Evolutionary conservation across 805 yeast genomes (phyloP), one percentile per base, ranked within the genome.

Genomic region (Tetrapisispora taiwanensis): DNA sequence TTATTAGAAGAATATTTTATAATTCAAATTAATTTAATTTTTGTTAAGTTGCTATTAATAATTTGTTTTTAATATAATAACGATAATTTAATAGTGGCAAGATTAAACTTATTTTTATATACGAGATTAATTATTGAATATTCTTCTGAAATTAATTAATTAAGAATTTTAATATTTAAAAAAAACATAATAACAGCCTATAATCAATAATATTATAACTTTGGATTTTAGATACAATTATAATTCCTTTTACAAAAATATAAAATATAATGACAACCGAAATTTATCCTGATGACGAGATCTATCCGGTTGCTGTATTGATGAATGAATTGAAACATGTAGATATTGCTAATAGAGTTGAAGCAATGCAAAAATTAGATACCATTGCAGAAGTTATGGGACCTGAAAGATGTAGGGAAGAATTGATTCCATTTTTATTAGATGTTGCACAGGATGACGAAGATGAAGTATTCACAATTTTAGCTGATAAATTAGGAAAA

Each of bases 291-390:
- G 32, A 17, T 7, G 44, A 42, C 17, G 76, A 73, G 47, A 74
- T 92, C 46, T 92, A 86, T 59, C 98, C 99, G 39, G 76, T 92
- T 65, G 98, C 99, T 14, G 74, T 92, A 54, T 75, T 92, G 47
- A 89, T 92, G 86, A 98, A 92, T 63, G 99, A 94, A 66, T 75
- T 92, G 65, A 85, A 85, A 67, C 97, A 90, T 64, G 98, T 94
- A 60, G 98, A 92, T 61, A 89, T 90, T 35, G 76, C 95, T 22
- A 83, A 89, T 57, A 75, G 99, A 48, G 92, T 92, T 19, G 86
- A 81, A 52, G 97, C 98, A 36, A 89, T 92, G 95, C 84, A 84
- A 56, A 79, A 90, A 53, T 72, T 92, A 52, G 94, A 89, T 53
- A 90, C 97, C 28, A 90, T 92, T 58, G 95, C 97, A 30, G 71